Evolutionary conservation across 176 grass and related monocot genomes (phyloP).

Genomic region (Carex kokanica): DNA sequence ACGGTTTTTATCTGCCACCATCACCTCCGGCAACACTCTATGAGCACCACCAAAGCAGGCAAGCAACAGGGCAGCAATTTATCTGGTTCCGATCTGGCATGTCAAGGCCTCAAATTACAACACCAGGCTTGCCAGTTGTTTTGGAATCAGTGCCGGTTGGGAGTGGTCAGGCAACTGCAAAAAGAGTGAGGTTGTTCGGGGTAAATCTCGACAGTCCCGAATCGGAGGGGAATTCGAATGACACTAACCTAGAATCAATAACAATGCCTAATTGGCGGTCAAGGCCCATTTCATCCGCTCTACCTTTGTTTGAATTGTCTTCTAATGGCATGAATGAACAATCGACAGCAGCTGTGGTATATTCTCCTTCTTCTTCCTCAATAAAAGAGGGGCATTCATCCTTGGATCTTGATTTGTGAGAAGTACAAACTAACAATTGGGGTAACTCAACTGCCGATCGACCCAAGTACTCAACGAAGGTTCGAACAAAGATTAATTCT

Average conservation of each 20-base stretch:
- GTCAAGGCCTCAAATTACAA: slow-evolving; percentile 34
- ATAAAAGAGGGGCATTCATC: slow-evolving; percentile 59
- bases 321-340: slow-evolving; percentile 20
- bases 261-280: slow-evolving; percentile 46
- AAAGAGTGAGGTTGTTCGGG: slow-evolving; percentile 88
- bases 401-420: slow-evolving; percentile 97
- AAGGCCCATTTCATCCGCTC: slow-evolving; percentile 26
- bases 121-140: slow-evolving; percentile 42
- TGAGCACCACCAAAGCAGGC: slow-evolving; percentile 61
- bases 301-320: slow-evolving; percentile 45
- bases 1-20: slow-evolving; percentile 51
- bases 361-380: slow-evolving; percentile 62
- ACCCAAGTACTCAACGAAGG: slow-evolving; percentile 45
- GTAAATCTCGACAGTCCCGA: slow-evolving; percentile 75
- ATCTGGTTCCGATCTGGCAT: slow-evolving; percentile 41
- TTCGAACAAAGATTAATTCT: slow-evolving; percentile 44
- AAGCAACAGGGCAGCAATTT: slow-evolving; percentile 39
- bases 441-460: not conserved
- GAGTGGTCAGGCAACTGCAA: slow-evolving; percentile 40
- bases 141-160: slow-evolving; percentile 61
- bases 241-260: slow-evolving; percentile 34
- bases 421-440: not conserved
- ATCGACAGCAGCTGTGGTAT: slow-evolving; percentile 34
- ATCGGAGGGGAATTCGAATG: slow-evolving; percentile 31
- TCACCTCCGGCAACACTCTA: slow-evolving; percentile 64